phyloP scores from a whole-genome alignment of 2,329 filamentous ascomycete genomes.

The Boeremia lycopersici region DNA sequence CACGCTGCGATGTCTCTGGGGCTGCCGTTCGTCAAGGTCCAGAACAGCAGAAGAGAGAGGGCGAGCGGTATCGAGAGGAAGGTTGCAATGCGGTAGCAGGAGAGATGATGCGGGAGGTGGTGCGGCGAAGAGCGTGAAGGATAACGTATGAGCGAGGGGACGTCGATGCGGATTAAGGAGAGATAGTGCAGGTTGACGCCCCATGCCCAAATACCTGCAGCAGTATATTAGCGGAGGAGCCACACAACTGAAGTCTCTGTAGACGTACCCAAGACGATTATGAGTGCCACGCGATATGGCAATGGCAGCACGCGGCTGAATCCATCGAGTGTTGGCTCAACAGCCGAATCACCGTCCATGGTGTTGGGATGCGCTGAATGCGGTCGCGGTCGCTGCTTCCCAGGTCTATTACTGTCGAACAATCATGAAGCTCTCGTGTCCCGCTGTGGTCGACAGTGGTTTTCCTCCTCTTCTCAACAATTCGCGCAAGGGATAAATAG shows the following conservation, averaged over 20 bases:
- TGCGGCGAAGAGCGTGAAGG: conserved; percentile 72
- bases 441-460: not conserved
- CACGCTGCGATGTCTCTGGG: conserved; percentile 73
- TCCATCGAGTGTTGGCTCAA: conserved; percentile 73
- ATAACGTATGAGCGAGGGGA: conserved; percentile 85
- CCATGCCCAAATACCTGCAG: conserved; percentile 90
- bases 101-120: conserved; percentile 76
- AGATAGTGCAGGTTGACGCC: conserved; percentile 90
- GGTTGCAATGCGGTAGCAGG: conserved; percentile 83
- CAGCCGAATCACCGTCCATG: conserved; percentile 77
- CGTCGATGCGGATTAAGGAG: conserved; percentile 79
- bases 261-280: conserved; percentile 77
- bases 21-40: conserved; percentile 75
- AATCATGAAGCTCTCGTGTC: conserved; percentile 24
- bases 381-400: conserved; percentile 30
- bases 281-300: conserved; percentile 85
- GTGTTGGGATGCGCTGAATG: conserved; percentile 27
- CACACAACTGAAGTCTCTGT: too few species aligned
- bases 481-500: conserved; percentile 25
- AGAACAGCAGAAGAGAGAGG: conserved; percentile 80
- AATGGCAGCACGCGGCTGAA: conserved; percentile 88
- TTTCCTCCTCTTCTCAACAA: conserved; percentile 6
- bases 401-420: conserved; percentile 22
- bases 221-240: not conserved
- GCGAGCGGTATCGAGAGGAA: conserved; percentile 74